These are phyloP conservation scores for Agaricus subrufescens DNA, from an alignment of 768 basidiomycete genomes.

Conservation along the genomic window DNA sequence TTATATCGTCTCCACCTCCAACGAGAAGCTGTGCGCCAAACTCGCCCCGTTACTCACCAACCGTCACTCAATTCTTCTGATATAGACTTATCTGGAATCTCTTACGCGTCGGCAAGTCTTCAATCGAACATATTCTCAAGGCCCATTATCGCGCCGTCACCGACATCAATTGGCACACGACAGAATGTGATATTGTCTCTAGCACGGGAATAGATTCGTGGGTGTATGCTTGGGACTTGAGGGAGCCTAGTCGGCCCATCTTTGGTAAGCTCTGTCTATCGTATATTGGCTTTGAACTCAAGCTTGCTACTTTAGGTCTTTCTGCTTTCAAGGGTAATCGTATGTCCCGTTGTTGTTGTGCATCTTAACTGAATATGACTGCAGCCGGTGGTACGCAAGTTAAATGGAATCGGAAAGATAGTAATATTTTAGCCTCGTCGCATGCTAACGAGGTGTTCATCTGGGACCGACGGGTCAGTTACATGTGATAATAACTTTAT, in stretches of 20 bases:
- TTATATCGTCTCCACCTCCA: conserved; percentile 85
- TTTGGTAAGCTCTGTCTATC: conserved; percentile 63
- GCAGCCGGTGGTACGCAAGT: conserved; percentile 89
- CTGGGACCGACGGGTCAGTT: conserved; percentile 84
- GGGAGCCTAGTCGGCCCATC: conserved; percentile 63
- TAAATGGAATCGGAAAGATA: conserved; percentile 92
- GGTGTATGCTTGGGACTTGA: conserved; percentile 92
- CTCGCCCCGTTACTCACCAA: neutral
- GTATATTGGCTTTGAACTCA: neutral
- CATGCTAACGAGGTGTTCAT: conserved; percentile 84
- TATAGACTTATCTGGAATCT: conserved; percentile 91
- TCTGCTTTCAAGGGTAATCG: conserved; percentile 40
- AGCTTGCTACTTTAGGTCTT: conserved; percentile 20
- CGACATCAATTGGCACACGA: conserved; percentile 96
- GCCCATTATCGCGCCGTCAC: conserved; percentile 95
- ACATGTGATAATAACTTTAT: neutral
- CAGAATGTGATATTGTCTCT: conserved; percentile 78
- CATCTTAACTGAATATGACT: neutral
- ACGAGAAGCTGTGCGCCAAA: conserved; percentile 71
- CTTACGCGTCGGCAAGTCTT: conserved; percentile 63
- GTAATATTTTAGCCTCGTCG: conserved; percentile 83
- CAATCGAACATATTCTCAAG: conserved; percentile 80
- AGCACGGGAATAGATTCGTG: conserved; percentile 94
- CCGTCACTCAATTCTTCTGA: neutral
- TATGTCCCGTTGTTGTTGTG: neutral